Evolutionary conservation across 73 alveolate species (phyloP).

Genomic region (Durusdinium trenchii): DNA sequence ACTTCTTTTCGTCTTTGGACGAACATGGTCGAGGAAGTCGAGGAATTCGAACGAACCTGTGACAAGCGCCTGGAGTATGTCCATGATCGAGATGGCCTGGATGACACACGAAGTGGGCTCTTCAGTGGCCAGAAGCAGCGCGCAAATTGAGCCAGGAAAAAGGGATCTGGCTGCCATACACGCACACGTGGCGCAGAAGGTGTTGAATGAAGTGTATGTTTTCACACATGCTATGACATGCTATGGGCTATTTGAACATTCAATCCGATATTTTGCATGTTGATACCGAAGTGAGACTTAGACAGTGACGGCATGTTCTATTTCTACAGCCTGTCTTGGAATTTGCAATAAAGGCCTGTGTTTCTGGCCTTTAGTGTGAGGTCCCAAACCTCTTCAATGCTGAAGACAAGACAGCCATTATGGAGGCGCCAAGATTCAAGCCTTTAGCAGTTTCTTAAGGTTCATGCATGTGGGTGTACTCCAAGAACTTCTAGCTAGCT

Average conservation of each 20-base stretch:
- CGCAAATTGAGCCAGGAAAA: slow-evolving; percentile 55
- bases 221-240: not conserved
- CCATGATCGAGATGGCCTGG: slow-evolving; percentile 93
- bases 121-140: slow-evolving; percentile 95
- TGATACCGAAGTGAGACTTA: not conserved
- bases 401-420: slow-evolving; percentile 97
- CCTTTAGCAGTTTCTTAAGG: not conserved
- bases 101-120: slow-evolving; percentile 84
- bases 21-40: slow-evolving; percentile 48
- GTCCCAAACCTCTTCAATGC: slow-evolving; percentile 99
- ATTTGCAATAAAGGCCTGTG: not conserved
- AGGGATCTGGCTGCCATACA: not conserved
- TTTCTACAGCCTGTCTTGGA: not conserved
- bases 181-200: no score
- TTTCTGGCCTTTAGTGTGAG: slow-evolving; percentile 96
- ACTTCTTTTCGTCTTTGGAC: not conserved
- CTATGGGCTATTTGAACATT: not conserved
- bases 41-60: slow-evolving; percentile 91
- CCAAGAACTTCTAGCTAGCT: not conserved
- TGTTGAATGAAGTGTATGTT: not conserved
- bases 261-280: not conserved
- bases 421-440: slow-evolving; percentile 15
- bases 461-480: not conserved
- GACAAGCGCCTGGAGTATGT: slow-evolving; percentile 94
- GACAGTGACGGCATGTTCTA: slow-evolving; percentile 97